Base-by-base conservation (phyloP, 306 rosid genomes). In the Quercus parvula region DNA sequence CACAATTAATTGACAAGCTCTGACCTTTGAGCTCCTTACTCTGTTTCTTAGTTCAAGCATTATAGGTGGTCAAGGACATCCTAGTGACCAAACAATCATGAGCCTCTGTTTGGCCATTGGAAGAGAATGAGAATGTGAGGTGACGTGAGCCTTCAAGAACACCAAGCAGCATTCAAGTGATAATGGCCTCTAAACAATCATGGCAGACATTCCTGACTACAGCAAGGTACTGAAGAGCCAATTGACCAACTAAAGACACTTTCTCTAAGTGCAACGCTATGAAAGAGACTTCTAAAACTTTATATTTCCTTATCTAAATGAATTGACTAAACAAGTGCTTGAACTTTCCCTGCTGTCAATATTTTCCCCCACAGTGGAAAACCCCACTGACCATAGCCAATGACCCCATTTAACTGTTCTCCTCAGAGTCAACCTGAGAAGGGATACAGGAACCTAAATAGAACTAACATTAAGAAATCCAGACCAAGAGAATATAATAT, bases 1-100 rank as follows among this genome's bases (percentile, higher is more conserved):
- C 46, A 19, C 25, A 55, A 58, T 57, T 20, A 19, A 27, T 63
- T 57, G 28, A 63, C 67, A 64, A 63, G 69, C 64, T 79, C 51
- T 72, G 51, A 73, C 74, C 19, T 68, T 61, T 79, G 22, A 28
- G 64, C 63, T 55, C 64, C 57, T 70, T 64, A 33, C 54, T 27
- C 41, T 17, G n/a, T 33, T 14, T 71, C 35, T 13, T 54, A 3
- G 70, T 27, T 51, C 67, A 31, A 59, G 38, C 41, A 38, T 78
- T 61, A 44, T 74, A 20, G 79, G 62, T 59, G 5, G 67, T 38
- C 35, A 46, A 46, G 54, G 19, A 61, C 6, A 24, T 78, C 58
- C 6, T 57, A 41, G 46, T 41, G 46, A 41, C 46, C 46, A 41
- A 8, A 41, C 46, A 41, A 41, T 41, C 46, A 41, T 41, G 46